phyloP scores from a whole-genome alignment of 495 filamentous ascomycete genomes.

The Penicillium turbatum region DNA sequence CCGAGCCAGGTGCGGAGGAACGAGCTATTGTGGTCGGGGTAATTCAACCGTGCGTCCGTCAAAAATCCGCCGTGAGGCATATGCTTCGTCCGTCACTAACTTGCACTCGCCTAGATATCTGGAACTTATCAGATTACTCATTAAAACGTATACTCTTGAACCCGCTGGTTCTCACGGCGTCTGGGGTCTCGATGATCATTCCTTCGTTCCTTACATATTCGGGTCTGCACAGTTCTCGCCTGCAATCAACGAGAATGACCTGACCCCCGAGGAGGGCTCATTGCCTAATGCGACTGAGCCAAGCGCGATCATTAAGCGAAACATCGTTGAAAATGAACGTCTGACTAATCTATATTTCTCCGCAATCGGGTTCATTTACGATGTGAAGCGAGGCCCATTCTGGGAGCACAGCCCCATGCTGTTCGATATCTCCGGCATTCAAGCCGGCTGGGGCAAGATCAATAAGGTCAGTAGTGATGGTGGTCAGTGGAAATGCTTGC shows the following conservation, averaged over 20 bases:
- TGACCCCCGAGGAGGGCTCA: constrained; percentile 73
- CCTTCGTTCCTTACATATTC: constrained; percentile 94
- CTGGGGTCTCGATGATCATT: constrained; percentile 97
- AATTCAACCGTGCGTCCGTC: constrained; percentile 65
- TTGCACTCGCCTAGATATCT: constrained; percentile 59
- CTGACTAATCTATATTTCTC: constrained; percentile 87
- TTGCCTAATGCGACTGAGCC: constrained; percentile 66
- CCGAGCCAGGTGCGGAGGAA: constrained; percentile 54
- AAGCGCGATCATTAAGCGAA: constrained; percentile 58
- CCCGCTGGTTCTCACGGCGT: constrained; percentile 93
- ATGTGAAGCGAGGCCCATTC: constrained; percentile 95
- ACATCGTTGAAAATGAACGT: constrained; percentile 63
- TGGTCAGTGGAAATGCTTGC: not conserved
- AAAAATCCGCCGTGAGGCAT: no score
- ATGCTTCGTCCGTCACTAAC: constrained; percentile 9
- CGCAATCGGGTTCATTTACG: constrained; percentile 98
- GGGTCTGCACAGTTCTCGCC: constrained; percentile 82
- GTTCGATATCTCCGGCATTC: constrained; percentile 89
- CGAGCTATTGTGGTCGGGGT: constrained; percentile 74
- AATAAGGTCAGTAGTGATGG: constrained; percentile 64
- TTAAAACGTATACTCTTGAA: constrained; percentile 89
- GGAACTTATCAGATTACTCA: constrained; percentile 71
- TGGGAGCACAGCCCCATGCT: constrained; percentile 98
- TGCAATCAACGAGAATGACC: constrained; percentile 59
- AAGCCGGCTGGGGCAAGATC: constrained; percentile 93